A percentile compares a stretch with the other conserved stretches of the same genome.
These are phyloP conservation scores for Penicillium odoratum DNA, from an alignment of 495 filamentous ascomycete species.

Conservation along the genomic window DNA sequence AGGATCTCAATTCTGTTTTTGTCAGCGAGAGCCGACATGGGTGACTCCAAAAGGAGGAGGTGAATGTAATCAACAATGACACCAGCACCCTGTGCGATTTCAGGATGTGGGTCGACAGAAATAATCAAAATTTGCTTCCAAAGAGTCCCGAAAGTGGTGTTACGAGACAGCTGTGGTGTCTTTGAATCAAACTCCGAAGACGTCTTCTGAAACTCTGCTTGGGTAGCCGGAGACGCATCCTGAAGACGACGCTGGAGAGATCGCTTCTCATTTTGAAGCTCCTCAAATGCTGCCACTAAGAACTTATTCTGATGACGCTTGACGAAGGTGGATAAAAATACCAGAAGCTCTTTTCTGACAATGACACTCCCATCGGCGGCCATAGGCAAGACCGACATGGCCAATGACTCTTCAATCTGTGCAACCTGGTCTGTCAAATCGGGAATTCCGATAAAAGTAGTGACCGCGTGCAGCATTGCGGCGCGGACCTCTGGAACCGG, in stretches of 20 bases:
- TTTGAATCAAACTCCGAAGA: constrained; percentile 21
- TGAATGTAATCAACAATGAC: constrained; percentile 84
- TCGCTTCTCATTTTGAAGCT: constrained; percentile 80
- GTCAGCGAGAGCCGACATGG: constrained; percentile 68
- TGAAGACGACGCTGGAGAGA: constrained; percentile 51
- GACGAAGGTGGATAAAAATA: constrained; percentile 92
- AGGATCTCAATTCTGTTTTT: constrained; percentile 75
- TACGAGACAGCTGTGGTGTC: constrained; percentile 61
- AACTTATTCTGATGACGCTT: constrained; percentile 91
- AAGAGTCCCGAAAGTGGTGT: constrained; percentile 85
- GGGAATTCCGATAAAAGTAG: constrained; percentile 88
- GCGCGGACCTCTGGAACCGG: constrained; percentile 92
- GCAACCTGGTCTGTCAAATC: constrained; percentile 90
- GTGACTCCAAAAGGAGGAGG: constrained; percentile 70
- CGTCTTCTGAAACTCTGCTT: constrained; percentile 17
- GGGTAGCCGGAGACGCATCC: constrained; percentile 22
- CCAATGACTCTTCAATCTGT: constrained; percentile 83
- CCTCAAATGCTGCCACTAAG: constrained; percentile 86
- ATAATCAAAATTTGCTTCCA: constrained; percentile 92
- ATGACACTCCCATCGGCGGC: constrained; percentile 87
- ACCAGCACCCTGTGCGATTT: constrained; percentile 80
- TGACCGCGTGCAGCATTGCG: constrained; percentile 89
- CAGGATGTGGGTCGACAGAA: constrained; percentile 91
- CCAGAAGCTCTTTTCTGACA: constrained; percentile 86
- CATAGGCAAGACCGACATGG: constrained; percentile 82